A percentile compares a stretch with the other conserved stretches of the same genome.
Evolutionary conservation across 108 stramenopile species (phyloP).

Genomic region (Skeletonema potamos): DNA sequence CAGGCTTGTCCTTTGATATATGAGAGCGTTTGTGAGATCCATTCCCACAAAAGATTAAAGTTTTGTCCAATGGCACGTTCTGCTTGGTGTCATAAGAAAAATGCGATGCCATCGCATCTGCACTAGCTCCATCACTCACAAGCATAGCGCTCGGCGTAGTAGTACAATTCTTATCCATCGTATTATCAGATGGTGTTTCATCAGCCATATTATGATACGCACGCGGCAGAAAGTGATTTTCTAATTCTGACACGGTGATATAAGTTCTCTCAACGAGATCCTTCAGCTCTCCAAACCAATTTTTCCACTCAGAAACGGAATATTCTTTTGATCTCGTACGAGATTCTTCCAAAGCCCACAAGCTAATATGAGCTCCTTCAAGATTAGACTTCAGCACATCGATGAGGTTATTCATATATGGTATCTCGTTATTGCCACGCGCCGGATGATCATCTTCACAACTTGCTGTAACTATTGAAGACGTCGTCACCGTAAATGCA

Average conservation of each 20-base stretch:
- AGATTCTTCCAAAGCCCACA: constrained; percentile 41
- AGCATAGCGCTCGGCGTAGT: background rate
- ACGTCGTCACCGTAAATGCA: constrained; percentile 13
- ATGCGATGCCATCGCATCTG: background rate
- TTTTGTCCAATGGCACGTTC: constrained; percentile 18
- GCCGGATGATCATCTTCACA: background rate
- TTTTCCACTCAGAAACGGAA: background rate
- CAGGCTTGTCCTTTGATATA: background rate
- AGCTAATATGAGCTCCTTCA: constrained; percentile 28
- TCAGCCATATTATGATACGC: background rate
- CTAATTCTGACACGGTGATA: constrained; percentile 14
- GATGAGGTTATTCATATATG: background rate
- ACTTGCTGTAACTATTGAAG: background rate
- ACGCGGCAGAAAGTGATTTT: constrained; percentile 2
- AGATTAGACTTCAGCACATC: constrained; percentile 8
- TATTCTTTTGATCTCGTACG: background rate
- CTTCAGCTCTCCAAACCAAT: constrained; percentile 36
- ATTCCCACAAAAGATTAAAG: constrained; percentile 38
- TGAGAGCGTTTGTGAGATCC: constrained; percentile 14
- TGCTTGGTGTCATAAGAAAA: background rate
- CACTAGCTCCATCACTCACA: constrained; percentile 1
- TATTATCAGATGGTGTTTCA: background rate
- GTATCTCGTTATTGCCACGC: background rate
- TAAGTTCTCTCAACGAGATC: constrained; percentile 26
- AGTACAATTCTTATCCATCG: background rate